Evolutionary conservation across 2,329 filamentous ascomycete genomes (phyloP).

Genomic region (Karstenula rhodostoma): DNA sequence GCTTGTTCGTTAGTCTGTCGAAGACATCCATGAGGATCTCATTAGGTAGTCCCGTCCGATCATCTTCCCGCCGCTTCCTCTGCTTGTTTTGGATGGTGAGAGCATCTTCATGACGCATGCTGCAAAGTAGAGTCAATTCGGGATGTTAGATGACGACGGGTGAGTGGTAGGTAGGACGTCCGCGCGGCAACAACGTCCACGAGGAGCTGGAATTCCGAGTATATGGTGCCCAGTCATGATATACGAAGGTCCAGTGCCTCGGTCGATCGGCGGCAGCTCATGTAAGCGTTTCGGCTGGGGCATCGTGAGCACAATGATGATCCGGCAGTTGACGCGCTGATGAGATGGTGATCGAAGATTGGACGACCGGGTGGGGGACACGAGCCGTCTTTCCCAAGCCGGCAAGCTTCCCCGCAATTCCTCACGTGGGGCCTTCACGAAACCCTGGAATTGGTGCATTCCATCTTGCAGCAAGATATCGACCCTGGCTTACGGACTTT

Average conservation of each 20-base stretch:
- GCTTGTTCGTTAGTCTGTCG: constrained; percentile 14
- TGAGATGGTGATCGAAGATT: constrained; percentile 6
- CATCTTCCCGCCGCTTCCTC: constrained; percentile 1
- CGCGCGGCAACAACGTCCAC: neutral
- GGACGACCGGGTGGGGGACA: constrained; percentile 11
- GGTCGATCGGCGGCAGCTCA: constrained; percentile 10
- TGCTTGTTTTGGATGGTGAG: neutral
- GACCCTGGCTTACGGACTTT: neutral
- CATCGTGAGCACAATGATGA: constrained; percentile 12
- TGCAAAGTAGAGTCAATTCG: neutral
- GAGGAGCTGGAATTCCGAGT: neutral
- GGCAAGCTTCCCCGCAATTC: constrained; percentile 8
- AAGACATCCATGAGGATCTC: constrained; percentile 26
- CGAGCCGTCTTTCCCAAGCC: constrained; percentile 8
- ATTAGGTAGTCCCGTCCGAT: constrained; percentile 15
- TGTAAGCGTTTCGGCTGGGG: neutral
- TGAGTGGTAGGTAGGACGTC: neutral
- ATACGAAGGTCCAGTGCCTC: constrained; percentile 1
- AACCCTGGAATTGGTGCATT: neutral
- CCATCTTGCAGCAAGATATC: constrained; percentile 5
- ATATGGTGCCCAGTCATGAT: neutral
- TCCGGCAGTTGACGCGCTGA: constrained; percentile 16
- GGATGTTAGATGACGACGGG: neutral
- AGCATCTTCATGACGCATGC: neutral
- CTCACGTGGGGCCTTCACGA: constrained; percentile 1